Evolutionary conservation across 2,329 filamentous ascomycete species (phyloP).

Genomic region (Graphium sp.): DNA sequence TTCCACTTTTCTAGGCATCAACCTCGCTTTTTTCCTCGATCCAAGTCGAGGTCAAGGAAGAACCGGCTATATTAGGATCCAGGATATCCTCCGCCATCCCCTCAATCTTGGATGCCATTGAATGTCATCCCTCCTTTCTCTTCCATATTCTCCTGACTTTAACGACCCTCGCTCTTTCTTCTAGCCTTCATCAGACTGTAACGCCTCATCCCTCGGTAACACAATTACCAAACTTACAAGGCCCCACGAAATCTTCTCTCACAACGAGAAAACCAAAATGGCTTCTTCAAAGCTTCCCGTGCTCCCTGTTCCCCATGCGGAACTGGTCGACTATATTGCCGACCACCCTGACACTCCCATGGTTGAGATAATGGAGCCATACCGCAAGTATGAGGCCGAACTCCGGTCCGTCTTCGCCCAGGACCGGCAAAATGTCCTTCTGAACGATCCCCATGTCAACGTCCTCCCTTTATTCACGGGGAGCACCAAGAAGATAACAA

Average conservation of each 20-base stretch:
- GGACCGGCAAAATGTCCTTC: constrained; percentile 38
- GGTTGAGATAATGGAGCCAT: constrained; percentile 43
- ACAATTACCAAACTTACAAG: too few species aligned
- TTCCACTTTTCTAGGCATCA: too few species aligned
- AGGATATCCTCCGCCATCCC: constrained; percentile 1
- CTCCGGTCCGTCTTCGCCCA: constrained; percentile 55
- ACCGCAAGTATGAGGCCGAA: constrained; percentile 48
- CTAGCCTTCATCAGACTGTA: too few species aligned
- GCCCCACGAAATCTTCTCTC: too few species aligned
- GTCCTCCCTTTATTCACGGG: constrained; percentile 48
- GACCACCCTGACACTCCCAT: constrained; percentile 35
- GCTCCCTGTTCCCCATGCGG: constrained; percentile 26
- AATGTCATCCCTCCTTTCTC: too few species aligned
- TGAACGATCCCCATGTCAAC: constrained; percentile 42
- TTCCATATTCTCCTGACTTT: too few species aligned
- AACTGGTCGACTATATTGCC: constrained; percentile 34
- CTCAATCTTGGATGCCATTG: background rate
- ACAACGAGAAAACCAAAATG: constrained; percentile 14
- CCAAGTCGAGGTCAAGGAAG: background rate
- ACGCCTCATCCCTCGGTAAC: too few species aligned
- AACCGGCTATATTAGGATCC: background rate
- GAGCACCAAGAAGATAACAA: constrained; percentile 37
- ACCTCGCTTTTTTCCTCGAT: too few species aligned
- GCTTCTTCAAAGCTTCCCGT: constrained; percentile 19
- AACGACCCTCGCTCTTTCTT: too few species aligned